phyloP scores from a whole-genome alignment of 306 rosid genomes.

The Rubus parviflorus region DNA sequence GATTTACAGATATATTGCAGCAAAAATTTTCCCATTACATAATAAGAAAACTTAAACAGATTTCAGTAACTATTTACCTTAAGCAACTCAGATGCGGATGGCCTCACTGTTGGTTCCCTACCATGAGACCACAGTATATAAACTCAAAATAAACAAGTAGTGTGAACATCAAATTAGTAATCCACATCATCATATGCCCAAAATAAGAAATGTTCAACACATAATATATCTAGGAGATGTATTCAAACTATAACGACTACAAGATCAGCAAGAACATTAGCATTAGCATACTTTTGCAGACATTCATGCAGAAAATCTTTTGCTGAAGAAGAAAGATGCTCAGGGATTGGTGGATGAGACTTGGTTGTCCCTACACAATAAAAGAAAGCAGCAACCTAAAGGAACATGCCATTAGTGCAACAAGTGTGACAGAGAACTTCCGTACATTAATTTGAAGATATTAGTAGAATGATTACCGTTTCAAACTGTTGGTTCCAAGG shows the following conservation, averaged over 20 bases:
- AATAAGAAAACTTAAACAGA: constrained; percentile 18
- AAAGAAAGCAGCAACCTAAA: constrained; percentile 94
- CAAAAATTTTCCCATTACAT: constrained; percentile 6
- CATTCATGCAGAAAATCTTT: constrained; percentile 91
- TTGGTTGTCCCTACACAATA: constrained; percentile 81
- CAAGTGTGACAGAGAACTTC: constrained; percentile 13
- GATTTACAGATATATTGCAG: constrained; percentile 14
- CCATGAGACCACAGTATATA: constrained; percentile 29
- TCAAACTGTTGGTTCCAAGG: constrained; percentile 98
- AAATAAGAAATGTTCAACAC: background rate
- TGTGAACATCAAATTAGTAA: background rate
- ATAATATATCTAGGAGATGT: constrained; percentile 14
- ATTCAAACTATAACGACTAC: constrained; percentile 15
- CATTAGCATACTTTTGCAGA: constrained; percentile 71
- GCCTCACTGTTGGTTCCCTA: constrained; percentile 87
- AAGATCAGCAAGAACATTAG: constrained; percentile 8
- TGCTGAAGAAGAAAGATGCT: constrained; percentile 78
- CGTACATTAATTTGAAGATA: constrained; percentile 5
- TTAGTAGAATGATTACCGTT: constrained; percentile 55
- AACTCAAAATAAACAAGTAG: background rate
- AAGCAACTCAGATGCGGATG: constrained; percentile 77
- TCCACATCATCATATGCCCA: background rate
- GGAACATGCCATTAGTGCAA: constrained; percentile 40
- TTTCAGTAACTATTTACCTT: constrained; percentile 49
- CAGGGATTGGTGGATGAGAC: constrained; percentile 99